Conservation (phyloP, 2,329 filamentous ascomycete genomes). For the Aspergillus quadrilineatus region DNA sequence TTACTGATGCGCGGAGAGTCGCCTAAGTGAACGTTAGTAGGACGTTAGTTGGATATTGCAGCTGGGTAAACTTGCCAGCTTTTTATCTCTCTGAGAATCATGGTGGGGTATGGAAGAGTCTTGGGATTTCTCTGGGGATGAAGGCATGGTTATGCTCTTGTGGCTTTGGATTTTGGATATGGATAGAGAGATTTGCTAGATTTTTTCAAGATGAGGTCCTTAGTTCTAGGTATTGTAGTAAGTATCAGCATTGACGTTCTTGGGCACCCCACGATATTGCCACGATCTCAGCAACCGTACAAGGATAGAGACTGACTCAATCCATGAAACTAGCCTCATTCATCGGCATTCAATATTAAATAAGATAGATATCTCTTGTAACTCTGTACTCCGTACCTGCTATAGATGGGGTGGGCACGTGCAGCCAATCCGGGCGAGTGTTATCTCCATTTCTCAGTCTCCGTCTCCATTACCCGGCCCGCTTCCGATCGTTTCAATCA, state of each 20-base stretch:
- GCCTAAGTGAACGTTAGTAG: slow-evolving; percentile 20
- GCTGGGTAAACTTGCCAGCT: slow-evolving; percentile 22
- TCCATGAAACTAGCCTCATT: not conserved
- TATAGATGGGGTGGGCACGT: not conserved
- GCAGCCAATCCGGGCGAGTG: slow-evolving; percentile 14
- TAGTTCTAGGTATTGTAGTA: not conserved
- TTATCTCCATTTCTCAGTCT: slow-evolving; percentile 10
- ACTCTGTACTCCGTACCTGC: not conserved
- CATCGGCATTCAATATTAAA: not conserved
- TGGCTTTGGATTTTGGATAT: not conserved
- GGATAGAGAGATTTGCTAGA: not conserved
- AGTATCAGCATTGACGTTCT: not conserved
- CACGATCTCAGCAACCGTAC: not conserved
- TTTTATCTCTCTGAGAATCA: slow-evolving; percentile 23
- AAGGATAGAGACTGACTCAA: not conserved
- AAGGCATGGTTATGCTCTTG: not conserved
- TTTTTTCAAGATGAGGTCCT: not conserved
- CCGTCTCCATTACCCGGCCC: not conserved
- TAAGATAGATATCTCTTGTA: too few species aligned
- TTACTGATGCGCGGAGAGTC: slow-evolving; percentile 26
- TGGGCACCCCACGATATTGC: not conserved
- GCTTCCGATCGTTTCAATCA: not conserved
- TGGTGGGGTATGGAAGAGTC: slow-evolving; percentile 11
- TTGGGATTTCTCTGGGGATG: not conserved
- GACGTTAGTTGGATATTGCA: not conserved